These are phyloP conservation scores for Funneliformis caledonium DNA, from an alignment of 371 early-diverging fungal species.

Conservation along the genomic window DNA sequence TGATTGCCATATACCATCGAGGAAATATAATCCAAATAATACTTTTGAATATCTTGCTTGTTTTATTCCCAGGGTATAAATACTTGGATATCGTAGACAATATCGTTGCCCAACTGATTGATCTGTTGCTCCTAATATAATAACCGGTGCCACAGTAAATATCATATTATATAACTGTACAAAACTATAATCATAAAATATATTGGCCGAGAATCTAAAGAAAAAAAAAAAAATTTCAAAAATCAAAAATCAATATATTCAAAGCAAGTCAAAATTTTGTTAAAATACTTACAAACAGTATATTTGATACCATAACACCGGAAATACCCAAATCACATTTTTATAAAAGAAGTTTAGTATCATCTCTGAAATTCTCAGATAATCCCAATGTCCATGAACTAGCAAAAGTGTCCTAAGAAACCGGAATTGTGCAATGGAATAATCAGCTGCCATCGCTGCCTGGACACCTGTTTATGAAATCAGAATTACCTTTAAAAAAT, in stretches of 20 bases:
- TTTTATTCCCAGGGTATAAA: conserved; percentile 68
- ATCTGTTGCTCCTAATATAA: conserved; percentile 65
- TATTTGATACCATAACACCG: conserved; percentile 84
- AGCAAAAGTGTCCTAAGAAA: conserved; percentile 80
- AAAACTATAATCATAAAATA: conserved; percentile 88
- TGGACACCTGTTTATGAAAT: conserved; percentile 55
- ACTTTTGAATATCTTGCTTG: conserved; percentile 61
- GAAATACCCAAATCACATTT: conserved; percentile 87
- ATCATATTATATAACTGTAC: conserved; percentile 82
- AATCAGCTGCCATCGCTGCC: conserved; percentile 91
- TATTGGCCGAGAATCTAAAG: conserved; percentile 74
- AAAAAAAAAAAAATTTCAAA: background rate
- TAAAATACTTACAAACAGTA: conserved; percentile 63
- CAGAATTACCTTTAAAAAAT: background rate
- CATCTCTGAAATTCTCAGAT: conserved; percentile 87
- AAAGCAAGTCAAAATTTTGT: background rate
- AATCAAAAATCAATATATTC: background rate
- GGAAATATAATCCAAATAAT: conserved; percentile 67
- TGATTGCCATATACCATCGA: conserved; percentile 77
- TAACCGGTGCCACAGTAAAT: conserved; percentile 75
- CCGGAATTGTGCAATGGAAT: conserved; percentile 89
- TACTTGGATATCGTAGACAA: conserved; percentile 64
- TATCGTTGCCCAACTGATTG: conserved; percentile 64
- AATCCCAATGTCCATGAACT: conserved; percentile 91
- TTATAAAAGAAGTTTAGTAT: conserved; percentile 93